Base-by-base conservation (phyloP, 805 yeast species). In the Cyberlindnera euphorbiae region DNA sequence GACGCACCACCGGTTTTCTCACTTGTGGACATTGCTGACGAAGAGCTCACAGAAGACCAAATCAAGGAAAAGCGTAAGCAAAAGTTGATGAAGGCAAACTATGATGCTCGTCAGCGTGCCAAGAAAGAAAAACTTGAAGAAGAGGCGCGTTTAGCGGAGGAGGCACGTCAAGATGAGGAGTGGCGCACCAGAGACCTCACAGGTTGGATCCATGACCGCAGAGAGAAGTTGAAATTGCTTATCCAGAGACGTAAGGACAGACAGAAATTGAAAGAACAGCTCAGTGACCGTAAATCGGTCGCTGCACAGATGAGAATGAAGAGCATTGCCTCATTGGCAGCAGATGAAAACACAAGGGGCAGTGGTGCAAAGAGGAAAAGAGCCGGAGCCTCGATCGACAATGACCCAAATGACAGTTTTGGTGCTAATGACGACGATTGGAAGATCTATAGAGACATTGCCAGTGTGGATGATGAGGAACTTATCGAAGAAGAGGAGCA, bases 391-490 rank as follows among this genome's bases (percentile, higher is more conserved):
- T 77, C 88, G 1, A 81, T 84, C 23, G 96, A 86, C 52, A 86
- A 85, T 47, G 97, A 87, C 57, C 95, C 94, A 12, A 86, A 79
- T 50, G 97, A 90, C 60, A 85, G 89, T 0, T 89, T 90, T 60
- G 97, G 97, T 38, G 89, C 96, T 3, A 79, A 87, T 52, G 97
- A 90, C 55, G 95, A 84, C 38, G 98, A 93, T 59, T 90, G 97
- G 97, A 77, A 82, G 16, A 79, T 87, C 13, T 90, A 90, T 56
- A 73, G 93, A 50, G 93, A 86, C 53, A 82, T 88, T 38, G 75
- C 86, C 14, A 76, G 73, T 44, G 80, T 70, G 13, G 81, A 79
- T 17, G 85, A 88, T 47, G 88, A 82, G 41, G 96, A 87, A 48
- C 75, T 75, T 23, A 81, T 84, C 43, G 95, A 82, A 39, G 85